These are phyloP conservation scores for Galium porrigens DNA, from an alignment of 305 asterid genomes.

Conservation along the genomic window DNA sequence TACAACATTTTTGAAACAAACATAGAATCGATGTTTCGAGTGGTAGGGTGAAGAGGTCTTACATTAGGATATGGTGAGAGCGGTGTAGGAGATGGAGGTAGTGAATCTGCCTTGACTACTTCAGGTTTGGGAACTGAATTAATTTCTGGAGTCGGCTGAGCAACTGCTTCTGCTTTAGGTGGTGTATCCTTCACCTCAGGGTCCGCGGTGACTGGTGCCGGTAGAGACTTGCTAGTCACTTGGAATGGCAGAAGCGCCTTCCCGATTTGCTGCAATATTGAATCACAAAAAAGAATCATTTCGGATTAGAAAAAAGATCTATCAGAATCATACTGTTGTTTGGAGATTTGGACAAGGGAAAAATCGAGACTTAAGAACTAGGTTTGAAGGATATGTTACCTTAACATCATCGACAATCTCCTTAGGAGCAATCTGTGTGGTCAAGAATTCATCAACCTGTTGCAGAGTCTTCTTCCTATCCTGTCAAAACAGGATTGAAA, in stretches of 20 bases:
- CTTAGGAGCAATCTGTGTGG: conserved; percentile 55
- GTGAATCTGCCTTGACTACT: conserved; percentile 29
- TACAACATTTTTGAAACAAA: background rate
- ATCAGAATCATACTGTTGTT: background rate
- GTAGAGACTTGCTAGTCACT: conserved; percentile 40
- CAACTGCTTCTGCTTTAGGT: conserved; percentile 30
- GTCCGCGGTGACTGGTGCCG: conserved; percentile 34
- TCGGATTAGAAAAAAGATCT: too few relatives aligned
- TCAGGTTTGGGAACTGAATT: conserved; percentile 47
- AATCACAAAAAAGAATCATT: conserved; percentile 2
- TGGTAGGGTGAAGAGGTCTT: conserved; percentile 18
- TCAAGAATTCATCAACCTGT: conserved; percentile 55
- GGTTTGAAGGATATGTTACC: conserved; percentile 27
- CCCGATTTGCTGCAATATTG: conserved; percentile 52
- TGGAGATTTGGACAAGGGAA: background rate
- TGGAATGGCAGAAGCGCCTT: conserved; percentile 68
- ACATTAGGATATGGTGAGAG: conserved; percentile 91
- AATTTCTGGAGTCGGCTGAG: conserved; percentile 33
- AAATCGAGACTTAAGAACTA: background rate
- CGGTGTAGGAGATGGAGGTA: conserved; percentile 36
- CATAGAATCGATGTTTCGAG: background rate
- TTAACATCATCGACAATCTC: conserved; percentile 76
- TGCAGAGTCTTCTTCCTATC: conserved; percentile 68
- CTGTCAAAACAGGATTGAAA: conserved; percentile 30
- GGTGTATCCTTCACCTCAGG: conserved; percentile 22